Percentiles rank a stretch among this genome's conserved stretches.
phyloP scores from a whole-genome alignment of 805 yeast genomes.

The Lipomyces sp. region DNA sequence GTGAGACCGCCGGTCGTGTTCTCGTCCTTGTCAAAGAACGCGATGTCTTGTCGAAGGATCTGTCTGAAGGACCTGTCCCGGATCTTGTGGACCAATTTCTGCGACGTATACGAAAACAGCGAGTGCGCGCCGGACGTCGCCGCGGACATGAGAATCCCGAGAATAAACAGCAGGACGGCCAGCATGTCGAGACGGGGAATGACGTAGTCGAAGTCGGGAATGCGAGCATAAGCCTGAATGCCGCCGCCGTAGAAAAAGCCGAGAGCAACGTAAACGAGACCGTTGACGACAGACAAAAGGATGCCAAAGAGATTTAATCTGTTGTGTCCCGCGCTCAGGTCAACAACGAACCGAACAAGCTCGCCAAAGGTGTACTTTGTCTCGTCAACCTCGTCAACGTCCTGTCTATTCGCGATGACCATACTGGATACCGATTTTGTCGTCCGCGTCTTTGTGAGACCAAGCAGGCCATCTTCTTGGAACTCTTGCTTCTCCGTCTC shows the following conservation, averaged over 20 bases:
- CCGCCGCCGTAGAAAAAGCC: slow-evolving; percentile 23
- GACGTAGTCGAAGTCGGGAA: slow-evolving; percentile 19
- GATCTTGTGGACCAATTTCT: slow-evolving; percentile 38
- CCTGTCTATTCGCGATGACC: background rate
- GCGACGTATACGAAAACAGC: slow-evolving; percentile 31
- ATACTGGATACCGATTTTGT: slow-evolving; percentile 6
- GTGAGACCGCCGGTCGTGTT: slow-evolving; percentile 42
- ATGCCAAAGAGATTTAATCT: background rate
- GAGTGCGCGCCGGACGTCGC: slow-evolving; percentile 6
- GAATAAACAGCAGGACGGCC: slow-evolving; percentile 21
- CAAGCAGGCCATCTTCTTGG: background rate
- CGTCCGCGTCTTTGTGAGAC: slow-evolving; percentile 6
- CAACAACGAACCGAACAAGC: background rate
- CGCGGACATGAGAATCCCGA: slow-evolving; percentile 7
- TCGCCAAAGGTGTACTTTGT: slow-evolving; percentile 1
- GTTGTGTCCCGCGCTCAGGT: background rate
- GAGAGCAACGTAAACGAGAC: slow-evolving; percentile 18
- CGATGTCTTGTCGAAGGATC: slow-evolving; percentile 40
- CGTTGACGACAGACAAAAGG: slow-evolving; percentile 3
- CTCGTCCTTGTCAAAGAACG: slow-evolving; percentile 39
- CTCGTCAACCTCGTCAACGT: background rate
- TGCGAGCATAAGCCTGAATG: slow-evolving; percentile 14
- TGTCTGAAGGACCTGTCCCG: slow-evolving; percentile 37
- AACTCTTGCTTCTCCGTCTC: background rate
- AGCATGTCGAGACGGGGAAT: slow-evolving; percentile 6